Conservation (phyloP, 1,139 yeast genomes). For the Pichia terricola region DNA sequence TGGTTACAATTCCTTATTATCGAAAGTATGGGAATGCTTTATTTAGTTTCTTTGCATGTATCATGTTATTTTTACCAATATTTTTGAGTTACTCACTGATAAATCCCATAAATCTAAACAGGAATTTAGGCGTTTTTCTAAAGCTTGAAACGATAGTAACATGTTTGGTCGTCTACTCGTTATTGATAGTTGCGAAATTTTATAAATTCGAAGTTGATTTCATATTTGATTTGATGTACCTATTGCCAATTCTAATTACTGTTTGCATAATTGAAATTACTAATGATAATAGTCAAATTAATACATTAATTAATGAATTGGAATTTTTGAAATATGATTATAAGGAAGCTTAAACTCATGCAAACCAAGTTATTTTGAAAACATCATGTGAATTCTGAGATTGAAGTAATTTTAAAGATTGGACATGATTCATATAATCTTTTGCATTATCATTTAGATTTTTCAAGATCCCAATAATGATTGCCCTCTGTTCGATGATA, state of each 20-base stretch:
- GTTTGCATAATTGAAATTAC: constrained; percentile 12
- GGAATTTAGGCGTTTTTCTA: background rate
- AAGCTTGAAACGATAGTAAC: background rate
- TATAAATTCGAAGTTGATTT: background rate
- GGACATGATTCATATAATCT: constrained; percentile 6
- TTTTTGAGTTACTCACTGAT: constrained; percentile 11
- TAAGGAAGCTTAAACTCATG: constrained; percentile 19
- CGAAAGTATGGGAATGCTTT: constrained; percentile 16
- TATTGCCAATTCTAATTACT: constrained; percentile 19
- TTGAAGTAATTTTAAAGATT: background rate
- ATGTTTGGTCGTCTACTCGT: background rate
- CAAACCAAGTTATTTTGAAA: constrained; percentile 8
- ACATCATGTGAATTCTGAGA: background rate
- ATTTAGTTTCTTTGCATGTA: constrained; percentile 18
- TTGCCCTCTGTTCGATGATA: constrained; percentile 15
- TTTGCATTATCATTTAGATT: constrained; percentile 10
- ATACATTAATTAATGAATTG: constrained; percentile 13
- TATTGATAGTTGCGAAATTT: background rate
- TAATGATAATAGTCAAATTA: constrained; percentile 14
- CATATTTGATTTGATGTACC: constrained; percentile 10
- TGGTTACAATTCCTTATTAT: constrained; percentile 19
- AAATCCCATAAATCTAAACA: constrained; percentile 4
- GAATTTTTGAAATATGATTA: constrained; percentile 18
- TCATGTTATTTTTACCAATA: constrained; percentile 9
- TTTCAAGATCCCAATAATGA: constrained; percentile 19